Conservation (phyloP, 2,329 filamentous ascomycete genomes). For the Colletotrichum sansevieriae region DNA sequence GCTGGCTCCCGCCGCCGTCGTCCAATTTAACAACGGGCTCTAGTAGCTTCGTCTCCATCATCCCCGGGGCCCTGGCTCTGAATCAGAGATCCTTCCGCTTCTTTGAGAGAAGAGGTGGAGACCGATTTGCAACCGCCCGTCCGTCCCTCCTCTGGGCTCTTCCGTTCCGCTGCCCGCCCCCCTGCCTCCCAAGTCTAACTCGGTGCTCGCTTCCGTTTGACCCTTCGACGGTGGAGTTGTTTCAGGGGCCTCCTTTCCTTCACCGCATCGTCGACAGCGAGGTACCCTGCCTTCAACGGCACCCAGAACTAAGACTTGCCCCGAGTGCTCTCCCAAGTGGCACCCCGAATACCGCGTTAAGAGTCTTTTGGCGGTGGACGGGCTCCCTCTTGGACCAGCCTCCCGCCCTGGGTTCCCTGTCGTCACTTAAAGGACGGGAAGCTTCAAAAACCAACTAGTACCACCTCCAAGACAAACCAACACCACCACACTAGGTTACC, state of each 20-base stretch:
- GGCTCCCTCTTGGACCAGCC: slow-evolving; percentile 38
- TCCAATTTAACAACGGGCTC: slow-evolving; percentile 30
- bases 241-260: slow-evolving; percentile 38
- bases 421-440: slow-evolving; percentile 33
- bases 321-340: slow-evolving; percentile 24
- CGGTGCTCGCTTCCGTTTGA: slow-evolving; percentile 36
- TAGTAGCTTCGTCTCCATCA: slow-evolving; percentile 5
- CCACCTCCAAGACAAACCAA: slow-evolving; percentile 8
- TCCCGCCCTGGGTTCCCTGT: slow-evolving; percentile 32
- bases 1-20: slow-evolving; percentile 19
- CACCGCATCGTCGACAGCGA: slow-evolving; percentile 39
- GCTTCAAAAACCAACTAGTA: slow-evolving; percentile 32
- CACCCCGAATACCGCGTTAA: slow-evolving; percentile 24
- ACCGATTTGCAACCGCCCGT: slow-evolving; percentile 16
- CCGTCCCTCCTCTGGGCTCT: slow-evolving; percentile 24
- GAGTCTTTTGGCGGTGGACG: slow-evolving; percentile 31
- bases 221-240: slow-evolving; percentile 31
- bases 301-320: slow-evolving; percentile 26
- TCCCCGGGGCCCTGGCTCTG: slow-evolving; percentile 7
- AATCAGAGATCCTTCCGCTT: slow-evolving; percentile 12
- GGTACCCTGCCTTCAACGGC: slow-evolving; percentile 18
- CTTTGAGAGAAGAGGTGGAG: slow-evolving; percentile 8
- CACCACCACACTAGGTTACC: slow-evolving; percentile 35
- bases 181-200: slow-evolving; percentile 38
- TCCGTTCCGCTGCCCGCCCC: slow-evolving; percentile 12